Base-by-base conservation (phyloP, 257 asterid genomes). In the Fraxinus pennsylvanica region DNA sequence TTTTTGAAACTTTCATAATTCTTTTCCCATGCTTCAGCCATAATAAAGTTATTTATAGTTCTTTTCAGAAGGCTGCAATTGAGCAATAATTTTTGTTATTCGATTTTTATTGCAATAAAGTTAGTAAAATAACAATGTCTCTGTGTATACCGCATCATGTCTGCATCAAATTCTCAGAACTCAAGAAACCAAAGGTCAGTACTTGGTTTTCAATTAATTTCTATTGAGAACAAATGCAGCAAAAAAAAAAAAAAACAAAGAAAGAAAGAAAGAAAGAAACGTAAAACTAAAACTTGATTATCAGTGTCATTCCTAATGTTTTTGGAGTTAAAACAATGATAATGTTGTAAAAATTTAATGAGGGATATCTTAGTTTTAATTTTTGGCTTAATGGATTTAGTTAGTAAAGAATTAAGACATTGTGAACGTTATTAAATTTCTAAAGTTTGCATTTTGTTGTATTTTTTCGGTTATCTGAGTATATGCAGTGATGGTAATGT, bases 121-220 rank as follows among this genome's bases (percentile, higher is more conserved):
- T 59, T 35, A 2, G 54, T 57, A 29, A 10, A 15, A 30, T 75
- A 81, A 72, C 68, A 71, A 89, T 90, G 96, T 78, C 89, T 75
- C 71, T 89, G 0, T 74, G 41, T 70, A 63, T 78, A 78, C 81
- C 92, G 65, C 89, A 87, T 52, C 82, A 81, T 59, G 74, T 84
- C 32, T 57, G 84, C 80, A 70, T 87, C 88, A 83, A 72, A 80
- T 81, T 82, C 63, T 63, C 83, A 4, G 84, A 75, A 1, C 79
- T 67, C 74, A 80, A 70, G 25, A 76, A 80, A 67, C 81, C 86
- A 27, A 87, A 85, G 89, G 96, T 92, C 66, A 63, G 89, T 50
- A 43, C 75, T 77, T 66, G 72, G 7, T 65, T 61, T 50, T 2
- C 13, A 73, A 13, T 82, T 30, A 2, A 12, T 2, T 3, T 2